These are phyloP conservation scores for Metschnikowia drakensbergensis DNA, from an alignment of 805 yeast genomes.

Conservation along the genomic window DNA sequence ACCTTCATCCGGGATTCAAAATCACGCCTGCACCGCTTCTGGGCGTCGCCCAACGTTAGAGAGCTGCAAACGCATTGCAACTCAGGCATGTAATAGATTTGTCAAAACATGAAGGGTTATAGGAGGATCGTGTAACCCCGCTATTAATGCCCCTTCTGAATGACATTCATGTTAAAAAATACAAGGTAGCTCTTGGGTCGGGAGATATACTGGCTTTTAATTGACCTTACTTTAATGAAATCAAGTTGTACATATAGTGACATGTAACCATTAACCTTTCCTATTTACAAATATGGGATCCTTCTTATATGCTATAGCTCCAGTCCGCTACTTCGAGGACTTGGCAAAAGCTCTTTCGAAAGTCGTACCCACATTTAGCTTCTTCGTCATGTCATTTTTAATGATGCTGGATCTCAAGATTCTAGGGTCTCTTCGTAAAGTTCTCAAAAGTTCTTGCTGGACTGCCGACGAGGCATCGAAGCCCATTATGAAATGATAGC, in stretches of 20 bases:
- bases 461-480: conserved; percentile 86
- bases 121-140: background rate
- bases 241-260: background rate
- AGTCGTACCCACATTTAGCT: conserved; percentile 55
- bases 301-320: background rate
- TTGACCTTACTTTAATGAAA: conserved; percentile 4
- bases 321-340: conserved; percentile 8
- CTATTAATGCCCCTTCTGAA: background rate
- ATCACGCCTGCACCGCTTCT: background rate
- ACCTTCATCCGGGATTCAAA: background rate
- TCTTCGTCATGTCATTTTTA: conserved; percentile 53
- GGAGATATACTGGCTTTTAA: background rate
- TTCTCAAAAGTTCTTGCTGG: conserved; percentile 77
- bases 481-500: conserved; percentile 79
- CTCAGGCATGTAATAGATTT: background rate
- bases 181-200: conserved; percentile 1
- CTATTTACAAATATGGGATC: background rate
- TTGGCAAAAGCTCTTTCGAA: conserved; percentile 38
- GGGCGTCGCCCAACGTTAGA: background rate
- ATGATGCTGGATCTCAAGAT: conserved; percentile 74
- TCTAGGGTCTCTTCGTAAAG: conserved; percentile 85
- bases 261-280: conserved; percentile 2
- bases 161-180: background rate
- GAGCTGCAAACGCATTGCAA: background rate
- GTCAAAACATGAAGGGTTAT: background rate